Conservation (phyloP, 352 stramenopile genomes). For the Nothophytophthora sp. region DNA sequence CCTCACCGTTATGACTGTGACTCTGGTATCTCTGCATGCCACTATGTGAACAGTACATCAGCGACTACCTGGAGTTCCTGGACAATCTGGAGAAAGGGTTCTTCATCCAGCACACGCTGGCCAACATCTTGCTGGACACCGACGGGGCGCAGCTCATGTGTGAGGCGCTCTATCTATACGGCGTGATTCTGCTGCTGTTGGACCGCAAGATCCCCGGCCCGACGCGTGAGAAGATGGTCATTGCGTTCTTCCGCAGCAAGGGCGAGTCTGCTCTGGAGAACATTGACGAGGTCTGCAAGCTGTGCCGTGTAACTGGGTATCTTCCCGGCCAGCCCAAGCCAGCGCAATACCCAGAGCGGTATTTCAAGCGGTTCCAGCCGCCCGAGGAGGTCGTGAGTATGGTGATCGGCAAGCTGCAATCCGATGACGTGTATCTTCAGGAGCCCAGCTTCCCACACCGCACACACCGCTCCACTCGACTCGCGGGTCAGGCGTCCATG, state of each 20-base stretch:
- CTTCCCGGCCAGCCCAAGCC: slow-evolving; percentile 82
- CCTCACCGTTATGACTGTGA: too few relatives aligned
- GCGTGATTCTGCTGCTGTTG: slow-evolving; percentile 93
- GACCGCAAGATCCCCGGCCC: slow-evolving; percentile 90
- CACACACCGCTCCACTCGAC: slow-evolving; percentile 90
- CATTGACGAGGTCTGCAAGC: slow-evolving; percentile 91
- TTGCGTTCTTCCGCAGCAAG: slow-evolving; percentile 87
- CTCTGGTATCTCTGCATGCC: too few relatives aligned
- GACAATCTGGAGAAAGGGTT: slow-evolving; percentile 93
- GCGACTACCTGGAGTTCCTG: slow-evolving; percentile 92
- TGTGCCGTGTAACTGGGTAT: slow-evolving; percentile 91
- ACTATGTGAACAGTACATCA: slow-evolving; percentile 74
- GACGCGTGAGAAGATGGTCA: slow-evolving; percentile 93
- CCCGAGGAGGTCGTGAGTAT: slow-evolving; percentile 91
- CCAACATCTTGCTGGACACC: slow-evolving; percentile 93
- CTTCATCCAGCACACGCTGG: slow-evolving; percentile 96
- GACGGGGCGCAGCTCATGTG: slow-evolving; percentile 94
- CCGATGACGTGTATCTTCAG: slow-evolving; percentile 94
- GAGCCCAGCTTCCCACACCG: slow-evolving; percentile 92
- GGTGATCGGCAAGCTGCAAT: slow-evolving; percentile 93
- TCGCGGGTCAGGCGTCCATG: slow-evolving; percentile 93
- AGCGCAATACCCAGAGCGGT: slow-evolving; percentile 86
- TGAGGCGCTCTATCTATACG: slow-evolving; percentile 95
- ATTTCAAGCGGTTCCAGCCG: slow-evolving; percentile 88
- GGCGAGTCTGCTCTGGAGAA: slow-evolving; percentile 89